Base-by-base conservation (phyloP, 1,284 basidiomycete species). In the Papiliotrema nemorosa region DNA sequence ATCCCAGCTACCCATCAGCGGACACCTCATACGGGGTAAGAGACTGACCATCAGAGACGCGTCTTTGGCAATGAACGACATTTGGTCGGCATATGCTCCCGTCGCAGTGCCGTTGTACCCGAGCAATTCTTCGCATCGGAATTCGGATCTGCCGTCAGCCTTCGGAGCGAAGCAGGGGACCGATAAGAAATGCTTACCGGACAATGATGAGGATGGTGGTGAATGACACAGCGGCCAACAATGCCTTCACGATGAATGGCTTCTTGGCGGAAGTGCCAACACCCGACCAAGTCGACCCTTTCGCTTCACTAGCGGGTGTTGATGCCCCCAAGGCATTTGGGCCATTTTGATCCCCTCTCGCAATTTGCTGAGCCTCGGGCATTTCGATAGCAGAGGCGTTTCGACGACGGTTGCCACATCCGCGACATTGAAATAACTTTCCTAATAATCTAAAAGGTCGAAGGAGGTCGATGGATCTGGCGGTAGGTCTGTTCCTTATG, bases 31-130 rank as follows among this genome's bases (percentile, higher is more conserved):
- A n/a, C n/a, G n/a, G n/a, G n/a, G n/a, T n/a, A n/a, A n/a, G n/a
- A n/a, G n/a, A 21, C 36, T 10, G 39, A 57, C 57, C 53, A 66
- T 63, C 33, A 63, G 45, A 20, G 53, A 38, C 3, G 53, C 57
- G 46, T 65, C 64, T 25, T 56, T 16, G 21, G 22, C 27, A 20
- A 53, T 49, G 50, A 72, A 73, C 40, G 66, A 54, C 1, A 53
- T 20, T 51, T 72, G 62, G 42, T 61, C 65, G n/a, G 44, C 49
- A 31, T n/a, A n/a, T n/a, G n/a, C n/a, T n/a, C n/a, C n/a, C n/a
- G 65, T 67, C 48, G 70, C 64, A 3, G 55, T 48, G 3, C 70
- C 68, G 5, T 34, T 56, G 68, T 66, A 71, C 3, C 68, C 68
- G 38, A 60, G 26, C 5, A 73, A 55, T 49, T 74, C 71, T 45